Evolutionary conservation across 768 basidiomycete genomes (phyloP).

Genomic region (Paxillus ammoniavirescens): DNA sequence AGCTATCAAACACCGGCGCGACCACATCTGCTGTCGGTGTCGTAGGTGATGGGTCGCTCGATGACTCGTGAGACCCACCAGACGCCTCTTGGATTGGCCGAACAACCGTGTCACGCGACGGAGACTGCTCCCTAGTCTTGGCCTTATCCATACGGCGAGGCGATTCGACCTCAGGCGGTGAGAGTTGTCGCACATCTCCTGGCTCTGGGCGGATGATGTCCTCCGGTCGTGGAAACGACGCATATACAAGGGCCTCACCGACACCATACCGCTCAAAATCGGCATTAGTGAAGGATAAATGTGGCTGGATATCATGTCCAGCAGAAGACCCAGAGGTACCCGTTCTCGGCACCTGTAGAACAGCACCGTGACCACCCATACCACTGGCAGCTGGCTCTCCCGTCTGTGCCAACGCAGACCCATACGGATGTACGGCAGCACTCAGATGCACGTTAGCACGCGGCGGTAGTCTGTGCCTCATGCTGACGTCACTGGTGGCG

Average conservation of each 20-base stretch:
- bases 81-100: slow-evolving; percentile 40
- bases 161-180: neutral
- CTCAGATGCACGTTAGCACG: slow-evolving; percentile 20
- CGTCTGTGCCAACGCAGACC: slow-evolving; percentile 1
- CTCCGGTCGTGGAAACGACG: slow-evolving; percentile 21
- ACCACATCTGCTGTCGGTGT: slow-evolving; percentile 37
- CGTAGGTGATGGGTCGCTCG: slow-evolving; percentile 20
- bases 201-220: neutral
- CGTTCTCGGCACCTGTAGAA: neutral
- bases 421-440: slow-evolving; percentile 31
- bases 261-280: slow-evolving; percentile 54
- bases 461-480: slow-evolving; percentile 38
- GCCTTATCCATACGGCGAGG: neutral
- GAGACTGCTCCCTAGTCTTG: slow-evolving; percentile 1
- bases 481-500: slow-evolving; percentile 28
- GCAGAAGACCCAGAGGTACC: neutral
- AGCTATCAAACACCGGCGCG: slow-evolving; percentile 50
- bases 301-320: slow-evolving; percentile 5
- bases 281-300: slow-evolving; percentile 26
- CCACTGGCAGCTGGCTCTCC: neutral
- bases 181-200: neutral
- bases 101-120: neutral
- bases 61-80: slow-evolving; percentile 1
- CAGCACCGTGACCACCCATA: neutral
- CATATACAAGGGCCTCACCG: slow-evolving; percentile 59